phyloP scores from a whole-genome alignment of 768 basidiomycete species.

The Clavulina sp. region DNA sequence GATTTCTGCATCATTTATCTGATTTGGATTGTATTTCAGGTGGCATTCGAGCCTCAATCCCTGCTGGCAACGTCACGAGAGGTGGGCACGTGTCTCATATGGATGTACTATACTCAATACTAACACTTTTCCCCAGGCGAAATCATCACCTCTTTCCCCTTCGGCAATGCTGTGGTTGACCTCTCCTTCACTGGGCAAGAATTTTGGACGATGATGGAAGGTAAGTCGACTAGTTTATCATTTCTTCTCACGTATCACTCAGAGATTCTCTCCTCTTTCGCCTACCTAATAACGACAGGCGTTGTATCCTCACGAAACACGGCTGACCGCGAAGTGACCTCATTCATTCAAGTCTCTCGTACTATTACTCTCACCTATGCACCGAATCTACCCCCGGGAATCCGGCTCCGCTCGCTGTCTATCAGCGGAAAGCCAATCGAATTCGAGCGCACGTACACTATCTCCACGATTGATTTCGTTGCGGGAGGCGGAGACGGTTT shows the following conservation, averaged over 20 bases:
- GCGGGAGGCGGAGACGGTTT: conserved; percentile 14
- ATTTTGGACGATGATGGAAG: conserved; percentile 29
- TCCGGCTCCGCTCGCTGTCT: conserved; percentile 13
- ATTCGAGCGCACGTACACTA: conserved; percentile 12
- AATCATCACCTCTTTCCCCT: conserved; percentile 27
- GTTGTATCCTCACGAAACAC: conserved; percentile 2
- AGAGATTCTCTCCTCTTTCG: conserved; percentile 13
- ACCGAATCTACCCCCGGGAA: conserved; percentile 12
- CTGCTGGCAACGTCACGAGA: conserved; percentile 25
- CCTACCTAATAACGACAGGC: conserved; percentile 1
- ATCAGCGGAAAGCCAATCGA: conserved; percentile 7
- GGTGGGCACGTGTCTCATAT: conserved; percentile 16
- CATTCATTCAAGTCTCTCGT: conserved; percentile 27
- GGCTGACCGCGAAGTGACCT: conserved; percentile 18
- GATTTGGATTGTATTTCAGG: conserved; percentile 13
- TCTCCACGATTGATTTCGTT: conserved; percentile 16
- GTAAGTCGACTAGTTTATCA: conserved; percentile 21
- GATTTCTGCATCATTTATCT: not conserved
- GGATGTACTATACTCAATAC: not conserved
- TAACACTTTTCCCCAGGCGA: conserved; percentile 1
- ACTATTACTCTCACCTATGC: conserved; percentile 18
- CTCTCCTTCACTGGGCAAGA: conserved; percentile 24
- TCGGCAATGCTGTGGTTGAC: conserved; percentile 26
- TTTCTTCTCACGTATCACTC: conserved; percentile 7
- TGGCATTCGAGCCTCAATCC: conserved; percentile 25